Conservation (phyloP, 495 filamentous ascomycete species). For the Pyrenula massariospora region DNA sequence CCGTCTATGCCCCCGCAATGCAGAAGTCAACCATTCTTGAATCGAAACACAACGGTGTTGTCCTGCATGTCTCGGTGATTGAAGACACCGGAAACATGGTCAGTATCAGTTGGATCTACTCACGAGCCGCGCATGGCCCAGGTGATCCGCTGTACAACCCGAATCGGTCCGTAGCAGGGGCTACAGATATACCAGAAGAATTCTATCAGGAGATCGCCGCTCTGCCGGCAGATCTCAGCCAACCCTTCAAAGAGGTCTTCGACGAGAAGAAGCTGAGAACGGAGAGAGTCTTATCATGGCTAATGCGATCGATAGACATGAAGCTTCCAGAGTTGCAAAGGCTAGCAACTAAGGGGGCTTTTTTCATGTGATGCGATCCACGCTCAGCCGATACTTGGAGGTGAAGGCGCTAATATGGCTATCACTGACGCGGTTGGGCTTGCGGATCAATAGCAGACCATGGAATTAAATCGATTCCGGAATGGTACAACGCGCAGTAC, state of each 20-base stretch:
- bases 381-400: conserved; percentile 25
- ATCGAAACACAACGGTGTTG: conserved; percentile 4
- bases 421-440: conserved; percentile 39
- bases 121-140: conserved; percentile 10
- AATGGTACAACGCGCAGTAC: neutral
- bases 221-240: conserved; percentile 4
- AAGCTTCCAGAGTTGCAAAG: conserved; percentile 6
- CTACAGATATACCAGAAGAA: conserved; percentile 16
- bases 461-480: neutral
- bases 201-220: conserved; percentile 20
- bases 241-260: conserved; percentile 21
- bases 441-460: conserved; percentile 5
- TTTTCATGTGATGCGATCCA: conserved; percentile 25
- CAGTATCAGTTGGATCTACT: conserved; percentile 17
- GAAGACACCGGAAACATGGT: conserved; percentile 2
- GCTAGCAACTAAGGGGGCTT: conserved; percentile 11
- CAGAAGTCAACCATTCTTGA: conserved; percentile 7
- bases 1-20: conserved; percentile 6
- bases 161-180: conserved; percentile 7
- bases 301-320: conserved; percentile 19
- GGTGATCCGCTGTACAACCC: conserved; percentile 20
- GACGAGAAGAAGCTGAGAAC: conserved; percentile 13
- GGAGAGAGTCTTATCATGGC: conserved; percentile 26
- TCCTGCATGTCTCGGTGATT: conserved; percentile 19
- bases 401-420: conserved; percentile 34